Base-by-base conservation (phyloP, 2,329 filamentous ascomycete genomes). In the Arthrobotrys megalospora region DNA sequence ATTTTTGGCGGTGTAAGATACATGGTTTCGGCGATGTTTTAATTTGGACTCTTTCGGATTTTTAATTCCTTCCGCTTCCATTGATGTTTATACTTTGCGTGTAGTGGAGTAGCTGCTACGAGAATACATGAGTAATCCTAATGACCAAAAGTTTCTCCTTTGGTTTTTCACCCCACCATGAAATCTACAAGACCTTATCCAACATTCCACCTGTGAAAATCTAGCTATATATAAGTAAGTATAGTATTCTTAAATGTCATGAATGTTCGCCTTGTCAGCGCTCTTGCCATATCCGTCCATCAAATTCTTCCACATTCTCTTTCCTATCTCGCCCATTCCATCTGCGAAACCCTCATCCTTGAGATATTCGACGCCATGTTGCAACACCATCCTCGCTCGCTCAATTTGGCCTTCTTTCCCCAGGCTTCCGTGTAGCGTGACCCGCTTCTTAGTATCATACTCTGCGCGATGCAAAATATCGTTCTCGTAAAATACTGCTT, bases 401-500 rank as follows among this genome's bases (percentile, higher is more conserved):
- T 71, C 73, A 10, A 67, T 58, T 34, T 68, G 66, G 12, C 76
- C 79, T 24, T 72, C 65, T 47, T 53, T 67, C 8, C 77, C 69
- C 62, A 73, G 64, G 41, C 66, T 77, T 47, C 63, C 78, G 41
- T 80, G 78, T 14, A 80, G 48, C 12, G 78, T 80, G 45, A 78
- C 72, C 32, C 78, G 52, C 64, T 78, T 62, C 2, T 68, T 63
- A 3, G 48, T 73, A 50, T 76, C 79, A 66, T 79, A 80, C 72
- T 71, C 65, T 36, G 69, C 77, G 36, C 70, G 62, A 50, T 77
- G 73, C 28, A 80, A 45, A 12, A 80, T 80, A 53, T 80, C 79
- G 47, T 79, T 80, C 47, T 80, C 77, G 47, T 80, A 80, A 55
- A 80, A 80, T 0, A 79, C 79, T 11, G 77, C 71, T 43, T 80